A percentile compares a stretch with the other conserved stretches of the same genome.
Evolutionary conservation across 768 basidiomycete species (phyloP).

Genomic region (Amanita rimosa): DNA sequence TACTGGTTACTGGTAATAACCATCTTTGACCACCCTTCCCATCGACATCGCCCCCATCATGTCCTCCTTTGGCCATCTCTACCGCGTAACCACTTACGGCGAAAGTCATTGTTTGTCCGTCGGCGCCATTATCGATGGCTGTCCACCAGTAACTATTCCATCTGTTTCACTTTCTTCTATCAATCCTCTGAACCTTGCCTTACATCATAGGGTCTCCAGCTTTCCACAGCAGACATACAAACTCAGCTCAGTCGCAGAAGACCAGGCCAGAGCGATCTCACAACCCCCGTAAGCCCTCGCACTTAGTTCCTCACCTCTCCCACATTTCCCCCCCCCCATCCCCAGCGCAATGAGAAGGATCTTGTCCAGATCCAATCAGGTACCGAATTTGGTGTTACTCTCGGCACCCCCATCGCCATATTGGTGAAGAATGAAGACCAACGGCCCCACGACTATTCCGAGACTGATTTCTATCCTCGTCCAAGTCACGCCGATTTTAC

Average conservation of each 20-base stretch:
- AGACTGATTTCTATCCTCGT: constrained; percentile 95
- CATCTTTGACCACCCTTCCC: too few relatives aligned
- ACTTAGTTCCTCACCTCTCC: background rate
- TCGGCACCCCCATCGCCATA: constrained; percentile 97
- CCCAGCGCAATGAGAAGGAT: constrained; percentile 90
- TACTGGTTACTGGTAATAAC: too few relatives aligned
- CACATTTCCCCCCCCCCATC: background rate
- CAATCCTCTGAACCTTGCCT: too few relatives aligned
- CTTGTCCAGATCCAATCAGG: constrained; percentile 90
- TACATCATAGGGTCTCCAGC: constrained; percentile 81
- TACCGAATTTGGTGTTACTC: constrained; percentile 84
- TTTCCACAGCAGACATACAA: constrained; percentile 81
- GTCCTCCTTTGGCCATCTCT: constrained; percentile 89
- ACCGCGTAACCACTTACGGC: constrained; percentile 94
- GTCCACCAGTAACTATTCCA: constrained; percentile 67
- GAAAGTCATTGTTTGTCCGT: constrained; percentile 97
- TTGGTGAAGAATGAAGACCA: constrained; percentile 97
- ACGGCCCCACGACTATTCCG: constrained; percentile 94
- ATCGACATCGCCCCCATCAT: constrained; percentile 27
- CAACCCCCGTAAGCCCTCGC: constrained; percentile 68
- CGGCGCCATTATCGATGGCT: constrained; percentile 95
- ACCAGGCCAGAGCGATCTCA: constrained; percentile 93
- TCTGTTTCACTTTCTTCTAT: constrained; percentile 2
- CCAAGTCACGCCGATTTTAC: constrained; percentile 98
- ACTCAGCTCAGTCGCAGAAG: constrained; percentile 81